Evolutionary conservation across 1,284 basidiomycete species (phyloP).

Genomic region (Ceratobasidium theobromae): DNA sequence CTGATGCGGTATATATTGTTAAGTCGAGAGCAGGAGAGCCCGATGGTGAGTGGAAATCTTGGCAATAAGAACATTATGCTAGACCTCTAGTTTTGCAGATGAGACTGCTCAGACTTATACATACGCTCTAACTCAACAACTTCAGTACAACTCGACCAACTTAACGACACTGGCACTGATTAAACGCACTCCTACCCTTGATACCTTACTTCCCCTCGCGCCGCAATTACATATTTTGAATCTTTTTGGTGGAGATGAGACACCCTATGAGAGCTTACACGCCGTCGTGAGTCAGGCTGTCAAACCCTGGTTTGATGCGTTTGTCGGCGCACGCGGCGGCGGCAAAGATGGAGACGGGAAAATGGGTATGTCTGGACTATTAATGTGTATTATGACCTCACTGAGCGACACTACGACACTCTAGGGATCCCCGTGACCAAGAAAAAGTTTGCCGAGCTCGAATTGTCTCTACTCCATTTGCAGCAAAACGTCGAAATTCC

Average conservation of each 20-base stretch:
- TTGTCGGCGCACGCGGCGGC: conserved; percentile 74
- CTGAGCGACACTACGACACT: neutral
- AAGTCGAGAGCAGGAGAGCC: conserved; percentile 71
- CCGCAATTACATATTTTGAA: conserved; percentile 91
- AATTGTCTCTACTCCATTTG: conserved; percentile 91
- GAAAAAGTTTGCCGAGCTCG: conserved; percentile 98
- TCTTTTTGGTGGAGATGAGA: conserved; percentile 86
- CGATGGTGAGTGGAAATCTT: conserved; percentile 53
- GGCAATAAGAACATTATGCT: conserved; percentile 19
- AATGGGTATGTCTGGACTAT: conserved; percentile 61
- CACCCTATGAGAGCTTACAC: conserved; percentile 94
- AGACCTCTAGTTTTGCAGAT: conserved; percentile 47
- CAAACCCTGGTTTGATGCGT: conserved; percentile 98
- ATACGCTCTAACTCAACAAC: conserved; percentile 70
- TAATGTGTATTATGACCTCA: neutral
- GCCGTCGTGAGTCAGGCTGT: conserved; percentile 96
- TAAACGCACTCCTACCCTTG: conserved; percentile 84
- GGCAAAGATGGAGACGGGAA: conserved; percentile 81
- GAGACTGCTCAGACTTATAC: conserved; percentile 61
- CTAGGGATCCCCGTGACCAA: conserved; percentile 95
- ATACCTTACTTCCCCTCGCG: conserved; percentile 75
- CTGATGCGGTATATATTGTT: conserved; percentile 67
- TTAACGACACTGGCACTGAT: conserved; percentile 90
- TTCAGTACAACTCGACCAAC: conserved; percentile 80
- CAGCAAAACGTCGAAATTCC: conserved; percentile 99